Conservation (phyloP, 371 early-diverging fungal species). For the Rhizopus sp. region DNA sequence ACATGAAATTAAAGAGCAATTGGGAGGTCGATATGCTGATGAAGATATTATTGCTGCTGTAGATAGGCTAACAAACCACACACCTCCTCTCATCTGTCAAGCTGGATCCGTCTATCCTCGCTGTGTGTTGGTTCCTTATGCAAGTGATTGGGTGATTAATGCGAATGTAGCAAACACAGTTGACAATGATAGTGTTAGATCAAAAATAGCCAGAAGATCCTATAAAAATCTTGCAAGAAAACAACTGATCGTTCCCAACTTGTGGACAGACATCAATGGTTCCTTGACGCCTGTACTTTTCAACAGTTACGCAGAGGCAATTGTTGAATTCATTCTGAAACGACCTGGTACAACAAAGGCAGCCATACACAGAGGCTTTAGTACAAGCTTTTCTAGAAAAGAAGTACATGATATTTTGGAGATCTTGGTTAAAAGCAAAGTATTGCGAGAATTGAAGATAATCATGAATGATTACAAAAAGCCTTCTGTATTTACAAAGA, state of each 20-base stretch:
- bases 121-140: slow-evolving; percentile 20
- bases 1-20: slow-evolving; percentile 12
- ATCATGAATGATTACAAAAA: not conserved
- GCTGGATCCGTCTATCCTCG: slow-evolving; percentile 30
- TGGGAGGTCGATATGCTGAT: slow-evolving; percentile 1
- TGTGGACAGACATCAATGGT: slow-evolving; percentile 40
- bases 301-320: slow-evolving; percentile 17
- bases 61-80: slow-evolving; percentile 6
- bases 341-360: slow-evolving; percentile 36
- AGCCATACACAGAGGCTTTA: slow-evolving; percentile 16
- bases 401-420: slow-evolving; percentile 30
- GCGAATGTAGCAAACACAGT: not conserved
- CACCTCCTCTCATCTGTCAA: slow-evolving; percentile 14
- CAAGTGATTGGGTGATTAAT: slow-evolving; percentile 18
- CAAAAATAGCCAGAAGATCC: not conserved
- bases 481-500: slow-evolving; percentile 12
- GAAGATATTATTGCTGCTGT: slow-evolving; percentile 17
- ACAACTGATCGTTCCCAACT: slow-evolving; percentile 18
- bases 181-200: not conserved
- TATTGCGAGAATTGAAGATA: slow-evolving; percentile 1
- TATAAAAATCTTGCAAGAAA: slow-evolving; percentile 5
- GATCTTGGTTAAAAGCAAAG: slow-evolving; percentile 14
- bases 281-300: slow-evolving; percentile 13
- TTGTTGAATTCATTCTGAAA: slow-evolving; percentile 26
- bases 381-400: slow-evolving; percentile 8